These are phyloP conservation scores for Torulaspora gathmanii DNA, from an alignment of 805 yeast species.

Conservation along the genomic window DNA sequence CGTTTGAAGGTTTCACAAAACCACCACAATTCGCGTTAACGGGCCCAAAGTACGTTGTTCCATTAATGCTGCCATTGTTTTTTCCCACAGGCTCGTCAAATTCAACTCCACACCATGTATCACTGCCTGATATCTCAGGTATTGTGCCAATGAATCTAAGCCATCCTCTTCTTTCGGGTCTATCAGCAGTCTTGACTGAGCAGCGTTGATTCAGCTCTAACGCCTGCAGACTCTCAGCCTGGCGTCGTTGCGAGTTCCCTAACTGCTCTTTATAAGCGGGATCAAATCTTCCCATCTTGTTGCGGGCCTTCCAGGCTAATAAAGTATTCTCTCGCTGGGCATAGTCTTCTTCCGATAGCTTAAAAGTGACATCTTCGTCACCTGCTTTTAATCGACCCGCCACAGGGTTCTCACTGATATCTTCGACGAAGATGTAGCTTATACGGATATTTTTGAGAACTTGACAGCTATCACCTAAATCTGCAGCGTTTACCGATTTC, in stretches of 20 bases:
- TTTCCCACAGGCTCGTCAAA: conserved; percentile 85
- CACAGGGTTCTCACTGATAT: conserved; percentile 49
- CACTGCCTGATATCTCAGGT: conserved; percentile 45
- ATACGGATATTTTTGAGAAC: not conserved
- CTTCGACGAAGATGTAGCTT: conserved; percentile 45
- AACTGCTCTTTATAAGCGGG: conserved; percentile 41
- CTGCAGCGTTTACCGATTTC: not conserved
- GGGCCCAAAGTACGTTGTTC: conserved; percentile 55
- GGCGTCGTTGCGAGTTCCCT: conserved; percentile 24
- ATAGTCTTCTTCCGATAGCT: conserved; percentile 38
- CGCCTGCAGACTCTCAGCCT: conserved; percentile 32
- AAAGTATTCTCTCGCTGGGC: conserved; percentile 58
- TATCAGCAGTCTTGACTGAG: conserved; percentile 33
- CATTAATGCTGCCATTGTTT: conserved; percentile 72
- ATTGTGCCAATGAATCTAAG: conserved; percentile 67
- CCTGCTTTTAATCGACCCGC: conserved; percentile 37
- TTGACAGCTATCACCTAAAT: not conserved
- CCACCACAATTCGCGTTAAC: conserved; percentile 58
- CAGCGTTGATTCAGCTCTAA: conserved; percentile 53
- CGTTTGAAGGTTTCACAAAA: conserved; percentile 64
- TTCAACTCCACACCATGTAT: conserved; percentile 77
- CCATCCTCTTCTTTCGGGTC: conserved; percentile 54
- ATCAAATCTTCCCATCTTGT: conserved; percentile 68
- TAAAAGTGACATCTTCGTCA: conserved; percentile 18
- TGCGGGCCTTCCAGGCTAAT: conserved; percentile 66